Evolutionary conservation across 495 filamentous ascomycete genomes (phyloP), one percentile per base, ranked within the genome.

Genomic region (Xylaria nigripes): DNA sequence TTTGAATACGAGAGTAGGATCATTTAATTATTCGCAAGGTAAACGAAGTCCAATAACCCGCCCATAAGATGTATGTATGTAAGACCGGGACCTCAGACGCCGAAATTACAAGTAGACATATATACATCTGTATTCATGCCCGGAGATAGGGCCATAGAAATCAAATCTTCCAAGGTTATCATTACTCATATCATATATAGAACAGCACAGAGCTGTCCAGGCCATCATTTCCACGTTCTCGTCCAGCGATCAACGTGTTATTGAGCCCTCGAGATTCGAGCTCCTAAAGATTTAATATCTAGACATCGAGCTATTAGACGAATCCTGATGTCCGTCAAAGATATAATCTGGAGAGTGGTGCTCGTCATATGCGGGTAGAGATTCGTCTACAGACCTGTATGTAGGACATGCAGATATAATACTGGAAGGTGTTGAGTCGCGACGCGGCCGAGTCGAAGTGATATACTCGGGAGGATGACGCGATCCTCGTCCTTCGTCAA

Each of bases 401-500:
- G 67, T 61, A 2, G 62, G 59, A 22, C 62, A 66, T 18, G 62
- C 60, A n/a, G 60, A 60, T 18, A 60, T 58, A 2, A 61, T 65
- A 49, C 62, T 63, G n/a, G 56, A 61, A 27, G 62, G 59, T 9
- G 51, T 46, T 3, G 58, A 57, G 6, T 48, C 27, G 24, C 50
- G 53, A 6, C 22, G 53, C 34, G 56, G 51, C 16, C 38, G 58
- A 34, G 15, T 54, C 32, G 24, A 22, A 40, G 15, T 18, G 22
- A 61, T 23, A 21, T 38, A 29, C 7, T 48, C 7, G 7, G 56
- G 45, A 34, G 54, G 46, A 2, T 25, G 60, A 19, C 44, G 58
- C 34, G 66, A 65, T 15, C 67, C 61, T 32, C 67, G 67, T 18
- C 65, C 69, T 49, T 71, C 71, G 47, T 72, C 72, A 9, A 72